A percentile compares a stretch with the other conserved stretches of the same genome.
Evolutionary conservation across 164 flowering plant species (phyloP).

Genomic region (grape (Vitis vinifera)): DNA sequence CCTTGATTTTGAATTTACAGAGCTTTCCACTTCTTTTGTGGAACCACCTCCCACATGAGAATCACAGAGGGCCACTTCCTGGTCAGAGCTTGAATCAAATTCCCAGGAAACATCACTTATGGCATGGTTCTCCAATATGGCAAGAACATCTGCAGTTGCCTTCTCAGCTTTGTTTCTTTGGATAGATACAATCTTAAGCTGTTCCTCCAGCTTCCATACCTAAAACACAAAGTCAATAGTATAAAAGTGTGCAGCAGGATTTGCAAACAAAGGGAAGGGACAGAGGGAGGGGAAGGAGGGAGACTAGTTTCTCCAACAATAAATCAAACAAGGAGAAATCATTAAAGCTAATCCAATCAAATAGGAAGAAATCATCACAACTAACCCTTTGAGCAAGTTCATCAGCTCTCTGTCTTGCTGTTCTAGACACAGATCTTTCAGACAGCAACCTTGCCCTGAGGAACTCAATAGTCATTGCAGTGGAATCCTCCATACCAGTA

Average conservation of each 20-base stretch:
- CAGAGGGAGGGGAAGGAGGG: background rate
- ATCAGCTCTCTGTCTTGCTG: slow-evolving; percentile 82
- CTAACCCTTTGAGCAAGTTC: slow-evolving; percentile 74
- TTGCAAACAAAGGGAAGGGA: background rate
- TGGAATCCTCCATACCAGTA: slow-evolving; percentile 53
- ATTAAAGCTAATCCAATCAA: slow-evolving; percentile 41
- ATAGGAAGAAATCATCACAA: slow-evolving; percentile 7
- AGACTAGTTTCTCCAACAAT: background rate
- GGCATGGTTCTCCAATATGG: slow-evolving; percentile 64
- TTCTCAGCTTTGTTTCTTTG: slow-evolving; percentile 83
- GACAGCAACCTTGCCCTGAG: slow-evolving; percentile 84
- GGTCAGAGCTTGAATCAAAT: slow-evolving; percentile 62
- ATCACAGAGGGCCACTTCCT: slow-evolving; percentile 36
- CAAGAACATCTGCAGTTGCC: slow-evolving; percentile 76
- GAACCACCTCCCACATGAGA: slow-evolving; percentile 27
- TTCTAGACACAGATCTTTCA: slow-evolving; percentile 81
- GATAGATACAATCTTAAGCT: slow-evolving; percentile 60
- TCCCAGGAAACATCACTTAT: slow-evolving; percentile 56
- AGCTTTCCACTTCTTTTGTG: slow-evolving; percentile 29
- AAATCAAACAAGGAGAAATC: background rate
- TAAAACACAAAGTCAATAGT: slow-evolving; percentile 19
- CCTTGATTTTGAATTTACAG: slow-evolving; percentile 26
- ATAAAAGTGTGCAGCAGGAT: background rate
- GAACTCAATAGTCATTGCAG: slow-evolving; percentile 73
- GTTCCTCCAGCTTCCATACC: slow-evolving; percentile 84